These are phyloP conservation scores for Magnaporthiopsis poae DNA, from an alignment of 2,329 filamentous ascomycete genomes.

Conservation along the genomic window DNA sequence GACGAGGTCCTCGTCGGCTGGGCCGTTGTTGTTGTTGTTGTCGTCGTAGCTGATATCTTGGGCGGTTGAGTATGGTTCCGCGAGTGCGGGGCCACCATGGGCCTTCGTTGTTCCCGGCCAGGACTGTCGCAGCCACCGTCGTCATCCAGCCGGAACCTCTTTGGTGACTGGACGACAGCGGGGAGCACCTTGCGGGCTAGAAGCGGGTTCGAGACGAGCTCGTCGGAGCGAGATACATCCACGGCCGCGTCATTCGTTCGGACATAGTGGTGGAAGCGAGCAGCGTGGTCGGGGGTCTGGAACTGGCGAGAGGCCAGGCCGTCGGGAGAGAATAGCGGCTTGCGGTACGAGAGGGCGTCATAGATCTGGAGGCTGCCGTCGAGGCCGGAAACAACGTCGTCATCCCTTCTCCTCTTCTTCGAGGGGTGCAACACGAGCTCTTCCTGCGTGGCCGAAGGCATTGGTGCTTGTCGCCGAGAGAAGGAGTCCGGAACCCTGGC, in stretches of 20 bases:
- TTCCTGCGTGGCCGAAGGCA: conserved; percentile 29
- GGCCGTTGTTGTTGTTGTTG: background rate
- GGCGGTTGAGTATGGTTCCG: background rate
- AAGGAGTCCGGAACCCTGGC: no score
- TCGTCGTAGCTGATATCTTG: background rate
- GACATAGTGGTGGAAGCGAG: background rate
- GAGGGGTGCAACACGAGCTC: conserved; percentile 19
- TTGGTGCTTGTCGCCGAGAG: conserved; percentile 11
- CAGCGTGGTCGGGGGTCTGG: background rate
- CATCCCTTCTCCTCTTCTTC: conserved; percentile 30
- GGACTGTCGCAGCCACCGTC: background rate
- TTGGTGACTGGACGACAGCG: conserved; percentile 1
- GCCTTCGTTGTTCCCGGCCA: background rate
- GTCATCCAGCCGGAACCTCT: conserved; percentile 10
- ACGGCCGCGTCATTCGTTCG: background rate
- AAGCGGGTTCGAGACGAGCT: background rate
- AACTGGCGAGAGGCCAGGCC: background rate
- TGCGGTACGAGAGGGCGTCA: background rate
- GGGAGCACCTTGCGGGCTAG: background rate
- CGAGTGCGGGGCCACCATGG: background rate
- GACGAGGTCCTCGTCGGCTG: conserved; percentile 9
- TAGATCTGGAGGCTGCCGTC: conserved; percentile 4
- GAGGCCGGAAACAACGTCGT: conserved; percentile 13
- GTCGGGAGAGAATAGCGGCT: background rate
- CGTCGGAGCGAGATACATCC: background rate